Conservation (phyloP, 1,139 yeast species). For the Magnusiomyces tetraspermus region DNA sequence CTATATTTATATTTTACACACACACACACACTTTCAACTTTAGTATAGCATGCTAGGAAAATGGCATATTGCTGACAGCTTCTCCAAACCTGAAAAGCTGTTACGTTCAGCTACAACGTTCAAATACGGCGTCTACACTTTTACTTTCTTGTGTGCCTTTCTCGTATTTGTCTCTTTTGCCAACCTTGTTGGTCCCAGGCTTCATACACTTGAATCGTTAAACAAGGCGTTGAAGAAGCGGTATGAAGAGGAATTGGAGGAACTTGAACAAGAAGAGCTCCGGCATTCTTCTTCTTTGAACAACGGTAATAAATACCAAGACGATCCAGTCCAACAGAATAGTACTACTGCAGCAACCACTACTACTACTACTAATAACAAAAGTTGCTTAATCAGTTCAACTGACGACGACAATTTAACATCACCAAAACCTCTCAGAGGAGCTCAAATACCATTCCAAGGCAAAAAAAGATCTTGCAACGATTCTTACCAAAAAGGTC, state of each 20-base stretch:
- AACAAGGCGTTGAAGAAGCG: not conserved
- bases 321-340: too few species aligned
- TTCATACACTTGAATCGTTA: conserved; percentile 1
- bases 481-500: too few species aligned
- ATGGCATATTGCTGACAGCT: conserved; percentile 7
- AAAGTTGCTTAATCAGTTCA: too few species aligned
- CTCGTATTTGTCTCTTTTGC: conserved; percentile 3
- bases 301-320: too few species aligned
- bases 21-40: not conserved
- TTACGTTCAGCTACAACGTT: conserved; percentile 8
- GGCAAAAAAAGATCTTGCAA: too few species aligned
- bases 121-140: conserved; percentile 6
- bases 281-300: too few species aligned
- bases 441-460: too few species aligned
- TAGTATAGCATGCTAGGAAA: not conserved
- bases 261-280: too few species aligned
- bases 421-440: too few species aligned
- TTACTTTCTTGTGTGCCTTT: conserved; percentile 4
- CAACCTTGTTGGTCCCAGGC: conserved; percentile 7
- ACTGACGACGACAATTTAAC: too few species aligned
- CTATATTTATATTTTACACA: not conserved
- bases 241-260: not conserved
- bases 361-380: too few species aligned
- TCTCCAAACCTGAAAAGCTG: conserved; percentile 7
- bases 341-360: too few species aligned